phyloP scores from a whole-genome alignment of 208 protist species.

The Histomonas meleagridis region DNA sequence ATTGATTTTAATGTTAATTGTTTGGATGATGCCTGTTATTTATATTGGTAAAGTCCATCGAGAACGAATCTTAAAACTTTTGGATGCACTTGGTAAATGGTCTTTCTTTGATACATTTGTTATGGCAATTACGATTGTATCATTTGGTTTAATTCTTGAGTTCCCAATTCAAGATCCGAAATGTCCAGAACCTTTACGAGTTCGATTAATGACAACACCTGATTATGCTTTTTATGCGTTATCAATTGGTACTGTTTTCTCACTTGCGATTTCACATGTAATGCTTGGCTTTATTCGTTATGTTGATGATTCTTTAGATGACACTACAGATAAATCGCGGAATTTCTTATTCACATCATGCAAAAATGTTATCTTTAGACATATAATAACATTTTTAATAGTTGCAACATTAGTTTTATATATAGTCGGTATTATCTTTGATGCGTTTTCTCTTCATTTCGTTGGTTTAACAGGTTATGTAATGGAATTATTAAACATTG shows the following conservation, averaged over 20 bases:
- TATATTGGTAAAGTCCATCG: slow-evolving; percentile 52
- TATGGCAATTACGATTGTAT: slow-evolving; percentile 70
- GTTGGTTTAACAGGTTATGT: neutral
- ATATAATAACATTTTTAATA: neutral
- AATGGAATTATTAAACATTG: neutral
- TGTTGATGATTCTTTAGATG: neutral
- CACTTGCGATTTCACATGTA: neutral
- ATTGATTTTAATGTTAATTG: slow-evolving; percentile 57
- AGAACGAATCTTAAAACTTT: slow-evolving; percentile 55
- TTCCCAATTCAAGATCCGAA: too few relatives aligned
- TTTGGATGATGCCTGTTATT: slow-evolving; percentile 60
- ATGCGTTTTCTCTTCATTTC: neutral
- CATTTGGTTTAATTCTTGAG: slow-evolving; percentile 55
- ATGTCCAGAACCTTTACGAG: neutral
- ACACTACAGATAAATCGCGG: neutral
- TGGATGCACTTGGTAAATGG: slow-evolving; percentile 74
- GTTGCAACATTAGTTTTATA: neutral
- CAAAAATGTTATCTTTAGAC: too few relatives aligned
- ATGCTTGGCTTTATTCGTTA: neutral
- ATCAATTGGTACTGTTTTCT: neutral
- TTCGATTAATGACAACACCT: neutral
- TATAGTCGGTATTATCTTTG: neutral
- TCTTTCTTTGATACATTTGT: slow-evolving; percentile 74
- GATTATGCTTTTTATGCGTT: neutral
- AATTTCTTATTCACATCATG: neutral